These are phyloP conservation scores for Chaetomium olivaceum DNA, from an alignment of 2,329 filamentous ascomycete genomes.

Conservation along the genomic window DNA sequence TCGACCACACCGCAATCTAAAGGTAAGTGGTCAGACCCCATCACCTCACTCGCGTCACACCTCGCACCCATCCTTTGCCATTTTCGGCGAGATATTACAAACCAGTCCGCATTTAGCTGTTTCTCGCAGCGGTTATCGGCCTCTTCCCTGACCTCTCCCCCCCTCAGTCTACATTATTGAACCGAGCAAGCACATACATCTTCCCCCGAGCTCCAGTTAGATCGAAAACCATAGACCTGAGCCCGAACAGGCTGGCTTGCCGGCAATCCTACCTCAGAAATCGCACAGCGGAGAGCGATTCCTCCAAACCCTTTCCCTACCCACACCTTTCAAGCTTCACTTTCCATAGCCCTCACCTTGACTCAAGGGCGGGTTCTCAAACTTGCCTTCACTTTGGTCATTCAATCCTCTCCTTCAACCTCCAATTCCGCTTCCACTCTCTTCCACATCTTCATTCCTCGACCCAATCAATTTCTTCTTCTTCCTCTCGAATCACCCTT, in stretches of 20 bases:
- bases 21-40: not conserved
- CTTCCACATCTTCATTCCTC: not conserved
- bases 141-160: not conserved
- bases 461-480: not conserved
- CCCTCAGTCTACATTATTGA: not conserved
- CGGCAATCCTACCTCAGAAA: not conserved
- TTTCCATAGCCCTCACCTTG: not conserved
- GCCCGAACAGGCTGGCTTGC: conserved; percentile 4
- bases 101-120: not conserved
- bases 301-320: not conserved
- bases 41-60: not conserved
- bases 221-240: conserved; percentile 1
- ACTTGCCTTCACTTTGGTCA: not conserved
- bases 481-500: not conserved
- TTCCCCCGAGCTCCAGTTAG: not conserved
- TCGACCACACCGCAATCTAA: not conserved
- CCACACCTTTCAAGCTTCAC: not conserved
- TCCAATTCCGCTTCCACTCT: not conserved
- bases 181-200: not conserved
- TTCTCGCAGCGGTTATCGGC: not conserved
- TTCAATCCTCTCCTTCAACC: not conserved
- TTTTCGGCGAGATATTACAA: not conserved
- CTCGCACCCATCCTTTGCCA: not conserved
- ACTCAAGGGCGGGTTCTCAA: not conserved
- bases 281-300: not conserved